Conservation (phyloP, 345 rosid species). For the Pelargonium nanum region DNA sequence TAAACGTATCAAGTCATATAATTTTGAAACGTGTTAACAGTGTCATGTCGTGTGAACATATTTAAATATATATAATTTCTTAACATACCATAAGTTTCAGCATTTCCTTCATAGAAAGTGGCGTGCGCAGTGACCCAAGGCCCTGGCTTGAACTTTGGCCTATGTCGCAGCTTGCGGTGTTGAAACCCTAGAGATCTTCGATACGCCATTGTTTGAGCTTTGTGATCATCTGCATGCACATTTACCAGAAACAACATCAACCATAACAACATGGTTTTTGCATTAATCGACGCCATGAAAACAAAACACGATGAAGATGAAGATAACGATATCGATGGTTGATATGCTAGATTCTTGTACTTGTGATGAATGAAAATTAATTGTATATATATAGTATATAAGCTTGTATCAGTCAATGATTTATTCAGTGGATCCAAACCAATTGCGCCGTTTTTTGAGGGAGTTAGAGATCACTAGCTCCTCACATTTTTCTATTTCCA, state of each 20-base stretch:
- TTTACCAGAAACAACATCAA: background rate
- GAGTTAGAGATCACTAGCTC: too few species aligned
- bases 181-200: background rate
- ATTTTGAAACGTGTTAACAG: too few species aligned
- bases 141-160: constrained; percentile 25
- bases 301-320: too few species aligned
- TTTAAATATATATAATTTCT: background rate
- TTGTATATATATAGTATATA: too few species aligned
- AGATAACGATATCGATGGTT: too few species aligned
- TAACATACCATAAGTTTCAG: constrained; percentile 32
- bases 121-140: constrained; percentile 40
- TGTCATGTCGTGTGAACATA: background rate
- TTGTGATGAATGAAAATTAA: too few species aligned
- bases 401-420: too few species aligned
- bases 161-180: background rate
- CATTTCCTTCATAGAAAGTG: constrained; percentile 43
- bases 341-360: too few species aligned
- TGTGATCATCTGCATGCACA: background rate
- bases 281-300: background rate
- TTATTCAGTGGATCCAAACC: too few species aligned
- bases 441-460: too few species aligned
- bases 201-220: too few species aligned
- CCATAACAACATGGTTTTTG: background rate
- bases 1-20: background rate
- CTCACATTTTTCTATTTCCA: too few species aligned